Evolutionary conservation across 371 early-diverging fungal genomes (phyloP).

Genomic region (Basidiobolus meristosporus): DNA sequence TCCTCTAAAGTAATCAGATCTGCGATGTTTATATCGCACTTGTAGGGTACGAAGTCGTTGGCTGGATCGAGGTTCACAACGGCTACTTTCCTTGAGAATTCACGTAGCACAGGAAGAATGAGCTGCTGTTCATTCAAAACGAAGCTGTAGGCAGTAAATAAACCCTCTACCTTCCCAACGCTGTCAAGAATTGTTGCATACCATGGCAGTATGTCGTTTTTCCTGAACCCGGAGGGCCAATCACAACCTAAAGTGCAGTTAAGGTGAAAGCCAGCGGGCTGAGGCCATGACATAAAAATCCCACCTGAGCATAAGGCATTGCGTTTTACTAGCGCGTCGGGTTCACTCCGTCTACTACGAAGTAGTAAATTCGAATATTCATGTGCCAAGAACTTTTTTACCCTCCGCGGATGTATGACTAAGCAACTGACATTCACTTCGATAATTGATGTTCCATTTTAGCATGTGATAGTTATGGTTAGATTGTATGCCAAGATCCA

Average conservation of each 20-base stretch:
- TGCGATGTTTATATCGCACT: slow-evolving; percentile 70
- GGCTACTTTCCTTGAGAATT: slow-evolving; percentile 61
- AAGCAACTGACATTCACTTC: slow-evolving; percentile 4
- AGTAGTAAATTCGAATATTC: no score
- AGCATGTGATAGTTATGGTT: no score
- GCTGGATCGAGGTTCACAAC: slow-evolving; percentile 98
- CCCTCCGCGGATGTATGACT: neutral
- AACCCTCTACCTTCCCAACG: slow-evolving; percentile 66
- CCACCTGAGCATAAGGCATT: no score
- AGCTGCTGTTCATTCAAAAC: no score
- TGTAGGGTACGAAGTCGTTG: slow-evolving; percentile 71
- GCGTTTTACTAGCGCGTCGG: no score
- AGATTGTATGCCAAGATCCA: no score
- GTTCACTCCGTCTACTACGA: no score
- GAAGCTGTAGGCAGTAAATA: slow-evolving; percentile 1
- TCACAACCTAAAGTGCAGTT: slow-evolving; percentile 72
- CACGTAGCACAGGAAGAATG: no score
- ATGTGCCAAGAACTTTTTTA: no score
- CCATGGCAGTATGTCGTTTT: slow-evolving; percentile 95
- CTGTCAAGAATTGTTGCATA: slow-evolving; percentile 70
- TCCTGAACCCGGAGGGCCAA: slow-evolving; percentile 96
- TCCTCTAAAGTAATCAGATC: slow-evolving; percentile 92
- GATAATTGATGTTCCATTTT: no score
- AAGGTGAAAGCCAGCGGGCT: no score
- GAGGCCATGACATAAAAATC: no score